Evolutionary conservation across 768 basidiomycete species (phyloP).

Genomic region (Lyophyllum shimeji): DNA sequence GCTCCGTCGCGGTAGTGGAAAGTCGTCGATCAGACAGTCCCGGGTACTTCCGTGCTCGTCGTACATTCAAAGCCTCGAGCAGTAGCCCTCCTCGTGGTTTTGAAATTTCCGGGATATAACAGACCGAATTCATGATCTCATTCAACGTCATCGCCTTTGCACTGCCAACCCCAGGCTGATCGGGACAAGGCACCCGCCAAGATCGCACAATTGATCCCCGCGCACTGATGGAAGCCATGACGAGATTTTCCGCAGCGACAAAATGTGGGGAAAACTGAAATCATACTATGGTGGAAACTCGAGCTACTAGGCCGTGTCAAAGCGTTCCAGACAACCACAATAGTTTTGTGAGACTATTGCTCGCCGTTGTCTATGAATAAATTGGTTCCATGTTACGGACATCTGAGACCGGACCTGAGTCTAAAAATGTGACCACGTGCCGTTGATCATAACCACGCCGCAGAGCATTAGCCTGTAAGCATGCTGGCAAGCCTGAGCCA

Average conservation of each 20-base stretch:
- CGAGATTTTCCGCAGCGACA: too few relatives aligned
- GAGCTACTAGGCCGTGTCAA: too few relatives aligned
- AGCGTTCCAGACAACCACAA: too few relatives aligned
- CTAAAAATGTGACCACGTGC: conserved; percentile 12
- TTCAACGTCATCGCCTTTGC: not conserved
- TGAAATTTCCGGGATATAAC: too few relatives aligned
- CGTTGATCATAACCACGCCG: not conserved
- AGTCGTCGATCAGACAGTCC: too few relatives aligned
- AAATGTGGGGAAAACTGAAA: too few relatives aligned
- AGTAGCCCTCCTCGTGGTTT: too few relatives aligned
- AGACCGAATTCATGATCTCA: not conserved
- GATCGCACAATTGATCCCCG: not conserved
- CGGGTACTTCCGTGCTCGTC: not conserved
- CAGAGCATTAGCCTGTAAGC: not conserved
- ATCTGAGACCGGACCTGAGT: not conserved
- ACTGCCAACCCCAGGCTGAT: not conserved
- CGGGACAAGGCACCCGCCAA: not conserved
- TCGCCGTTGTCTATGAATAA: too few relatives aligned
- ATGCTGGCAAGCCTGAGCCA: conserved; percentile 2
- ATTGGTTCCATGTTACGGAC: not conserved
- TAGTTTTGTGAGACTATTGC: too few relatives aligned
- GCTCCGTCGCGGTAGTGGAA: too few relatives aligned
- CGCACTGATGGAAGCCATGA: too few relatives aligned
- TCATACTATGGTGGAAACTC: too few relatives aligned
- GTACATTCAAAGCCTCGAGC: not conserved